phyloP scores from a whole-genome alignment of 148 eudicot genomes.

The Oxyria digyna region DNA sequence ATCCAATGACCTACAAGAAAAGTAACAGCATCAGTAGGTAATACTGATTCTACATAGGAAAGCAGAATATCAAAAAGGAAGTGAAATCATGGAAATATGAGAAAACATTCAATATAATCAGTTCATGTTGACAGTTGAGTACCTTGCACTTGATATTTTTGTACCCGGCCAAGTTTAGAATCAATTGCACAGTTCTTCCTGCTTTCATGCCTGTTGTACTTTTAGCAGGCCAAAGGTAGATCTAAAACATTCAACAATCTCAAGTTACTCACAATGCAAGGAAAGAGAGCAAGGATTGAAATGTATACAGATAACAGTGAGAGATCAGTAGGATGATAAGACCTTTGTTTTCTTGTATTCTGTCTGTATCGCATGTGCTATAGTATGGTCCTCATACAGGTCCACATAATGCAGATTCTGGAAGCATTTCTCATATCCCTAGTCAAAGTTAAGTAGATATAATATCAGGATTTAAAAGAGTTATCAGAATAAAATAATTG shows the following conservation, averaged over 20 bases:
- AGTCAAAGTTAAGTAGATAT: conserved; percentile 10
- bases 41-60: not conserved
- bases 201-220: conserved; percentile 76
- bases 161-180: conserved; percentile 77
- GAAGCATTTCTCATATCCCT: conserved; percentile 90
- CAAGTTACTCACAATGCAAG: not conserved
- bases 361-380: conserved; percentile 89
- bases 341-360: conserved; percentile 94
- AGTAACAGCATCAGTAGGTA: not conserved
- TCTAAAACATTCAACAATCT: conserved; percentile 21
- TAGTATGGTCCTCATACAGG: conserved; percentile 87
- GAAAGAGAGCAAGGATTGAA: not conserved
- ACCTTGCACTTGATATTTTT: conserved; percentile 93
- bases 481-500: not conserved
- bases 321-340: not conserved
- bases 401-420: conserved; percentile 87
- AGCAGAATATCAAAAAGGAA: not conserved
- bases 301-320: not conserved
- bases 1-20: conserved; percentile 65
- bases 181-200: conserved; percentile 58
- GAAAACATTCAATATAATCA: not conserved
- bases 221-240: conserved; percentile 88
- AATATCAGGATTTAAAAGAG: not conserved
- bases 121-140: not conserved
- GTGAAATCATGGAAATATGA: not conserved